Evolutionary conservation across 179 eudicot genomes (phyloP).

Genomic region (Heliamphora pulchella): DNA sequence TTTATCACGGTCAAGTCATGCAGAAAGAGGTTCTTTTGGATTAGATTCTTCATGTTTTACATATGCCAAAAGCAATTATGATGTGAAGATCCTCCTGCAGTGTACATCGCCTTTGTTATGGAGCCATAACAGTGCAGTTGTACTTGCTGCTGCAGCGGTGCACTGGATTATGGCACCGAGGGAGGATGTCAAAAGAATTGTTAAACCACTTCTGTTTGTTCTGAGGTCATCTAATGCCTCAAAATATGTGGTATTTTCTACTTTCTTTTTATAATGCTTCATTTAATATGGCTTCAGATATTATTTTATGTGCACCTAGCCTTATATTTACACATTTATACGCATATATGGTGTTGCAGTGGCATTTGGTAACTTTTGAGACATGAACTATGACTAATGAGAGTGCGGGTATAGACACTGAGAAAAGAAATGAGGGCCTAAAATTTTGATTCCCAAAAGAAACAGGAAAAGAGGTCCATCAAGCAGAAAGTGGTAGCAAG

Average conservation of each 20-base stretch:
- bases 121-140: slow-evolving; percentile 97
- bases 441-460: neutral
- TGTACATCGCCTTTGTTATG: slow-evolving; percentile 89
- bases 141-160: slow-evolving; percentile 95
- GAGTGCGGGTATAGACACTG: neutral
- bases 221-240: slow-evolving; percentile 83
- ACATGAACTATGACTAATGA: neutral
- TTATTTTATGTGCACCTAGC: neutral
- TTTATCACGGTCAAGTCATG: slow-evolving; percentile 45
- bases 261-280: slow-evolving; percentile 4
- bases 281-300: neutral
- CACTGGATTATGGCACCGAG: slow-evolving; percentile 98
- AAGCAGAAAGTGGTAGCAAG: slow-evolving; percentile 1
- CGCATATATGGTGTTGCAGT: neutral
- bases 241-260: slow-evolving; percentile 68
- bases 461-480: neutral
- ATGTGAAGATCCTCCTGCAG: slow-evolving; percentile 74
- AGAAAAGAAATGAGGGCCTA: neutral
- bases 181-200: slow-evolving; percentile 62
- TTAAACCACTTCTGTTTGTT: slow-evolving; percentile 81
- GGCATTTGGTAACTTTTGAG: neutral
- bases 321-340: neutral
- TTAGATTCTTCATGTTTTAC: slow-evolving; percentile 43
- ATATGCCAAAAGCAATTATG: slow-evolving; percentile 64
- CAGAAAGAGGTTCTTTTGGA: slow-evolving; percentile 26